Evolutionary conservation across 192 early-diverging fungal species (phyloP).

Genomic region (Chytriomyces confervae): DNA sequence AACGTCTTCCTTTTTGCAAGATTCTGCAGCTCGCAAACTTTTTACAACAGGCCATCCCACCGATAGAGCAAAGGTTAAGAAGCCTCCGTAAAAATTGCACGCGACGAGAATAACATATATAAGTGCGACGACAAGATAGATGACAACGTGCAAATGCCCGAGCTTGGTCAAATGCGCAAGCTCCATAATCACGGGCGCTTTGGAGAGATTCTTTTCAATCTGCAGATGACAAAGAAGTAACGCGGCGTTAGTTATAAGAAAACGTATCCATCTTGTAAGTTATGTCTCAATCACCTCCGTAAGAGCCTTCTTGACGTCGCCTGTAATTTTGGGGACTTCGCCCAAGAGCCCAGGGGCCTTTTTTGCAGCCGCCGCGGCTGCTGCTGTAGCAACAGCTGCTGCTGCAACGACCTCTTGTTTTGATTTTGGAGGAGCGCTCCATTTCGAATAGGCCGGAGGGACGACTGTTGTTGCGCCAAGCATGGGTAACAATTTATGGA

Average conservation of each 20-base stretch:
- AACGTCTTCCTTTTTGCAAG: constrained; percentile 26
- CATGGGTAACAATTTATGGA: too few relatives aligned
- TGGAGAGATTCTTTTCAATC: constrained; percentile 18
- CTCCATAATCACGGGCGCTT: constrained; percentile 24
- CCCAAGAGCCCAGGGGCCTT: constrained; percentile 19
- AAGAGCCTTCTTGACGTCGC: background rate
- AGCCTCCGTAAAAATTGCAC: background rate
- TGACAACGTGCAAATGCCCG: background rate
- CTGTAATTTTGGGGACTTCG: background rate
- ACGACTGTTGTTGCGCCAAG: background rate
- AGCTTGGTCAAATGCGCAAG: constrained; percentile 25
- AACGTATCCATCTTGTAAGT: too few relatives aligned
- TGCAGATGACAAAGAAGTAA: background rate
- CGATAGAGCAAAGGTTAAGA: constrained; percentile 10
- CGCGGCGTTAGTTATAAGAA: too few relatives aligned
- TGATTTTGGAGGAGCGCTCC: constrained; percentile 21
- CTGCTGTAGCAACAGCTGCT: background rate
- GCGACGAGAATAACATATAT: constrained; percentile 12
- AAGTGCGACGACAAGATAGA: constrained; percentile 4
- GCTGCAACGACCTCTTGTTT: background rate
- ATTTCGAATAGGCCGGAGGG: constrained; percentile 22
- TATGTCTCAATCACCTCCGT: background rate
- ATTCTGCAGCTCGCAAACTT: constrained; percentile 27
- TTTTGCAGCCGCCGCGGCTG: background rate
- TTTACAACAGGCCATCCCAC: constrained; percentile 14